Evolutionary conservation across 2,329 filamentous ascomycete genomes (phyloP).

Genomic region (Fusarium keratoplasticum): DNA sequence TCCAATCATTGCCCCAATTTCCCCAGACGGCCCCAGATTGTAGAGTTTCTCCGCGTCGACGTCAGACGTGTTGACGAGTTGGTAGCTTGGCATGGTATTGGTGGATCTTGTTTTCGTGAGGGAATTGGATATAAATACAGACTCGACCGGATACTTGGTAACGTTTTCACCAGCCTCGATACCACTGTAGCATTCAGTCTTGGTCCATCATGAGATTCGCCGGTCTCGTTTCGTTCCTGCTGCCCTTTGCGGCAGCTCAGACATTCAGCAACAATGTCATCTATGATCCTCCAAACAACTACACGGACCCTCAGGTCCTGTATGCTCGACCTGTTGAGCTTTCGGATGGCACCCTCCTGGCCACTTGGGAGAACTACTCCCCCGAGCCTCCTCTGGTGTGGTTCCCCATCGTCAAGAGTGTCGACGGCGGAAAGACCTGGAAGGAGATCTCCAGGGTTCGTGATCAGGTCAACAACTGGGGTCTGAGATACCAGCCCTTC

Average conservation of each 20-base stretch:
- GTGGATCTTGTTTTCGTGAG: background rate
- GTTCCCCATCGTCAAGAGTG: slow-evolving; percentile 66
- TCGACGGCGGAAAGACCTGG: slow-evolving; percentile 71
- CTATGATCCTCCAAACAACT: slow-evolving; percentile 56
- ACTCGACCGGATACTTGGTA: background rate
- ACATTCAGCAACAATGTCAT: slow-evolving; percentile 49
- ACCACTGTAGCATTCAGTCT: slow-evolving; percentile 8
- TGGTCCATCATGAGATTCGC: slow-evolving; percentile 31
- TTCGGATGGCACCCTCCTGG: slow-evolving; percentile 59
- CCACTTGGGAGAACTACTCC: slow-evolving; percentile 68
- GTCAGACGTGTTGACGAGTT: background rate
- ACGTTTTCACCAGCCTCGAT: background rate
- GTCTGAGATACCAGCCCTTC: slow-evolving; percentile 76
- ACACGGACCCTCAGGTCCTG: slow-evolving; percentile 57
- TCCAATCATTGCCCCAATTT: slow-evolving; percentile 31
- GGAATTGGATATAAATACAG: slow-evolving; percentile 19
- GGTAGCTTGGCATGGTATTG: slow-evolving; percentile 8
- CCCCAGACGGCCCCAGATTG: slow-evolving; percentile 26
- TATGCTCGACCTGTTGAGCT: slow-evolving; percentile 60
- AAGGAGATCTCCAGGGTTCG: slow-evolving; percentile 70
- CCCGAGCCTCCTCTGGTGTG: slow-evolving; percentile 65
- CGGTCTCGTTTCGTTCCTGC: slow-evolving; percentile 17
- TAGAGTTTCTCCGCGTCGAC: slow-evolving; percentile 29
- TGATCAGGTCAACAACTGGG: slow-evolving; percentile 73
- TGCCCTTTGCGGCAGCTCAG: slow-evolving; percentile 31